Conservation (phyloP, 202 grass and related monocot species). For the Schoenoplectus tabernaemontani region DNA sequence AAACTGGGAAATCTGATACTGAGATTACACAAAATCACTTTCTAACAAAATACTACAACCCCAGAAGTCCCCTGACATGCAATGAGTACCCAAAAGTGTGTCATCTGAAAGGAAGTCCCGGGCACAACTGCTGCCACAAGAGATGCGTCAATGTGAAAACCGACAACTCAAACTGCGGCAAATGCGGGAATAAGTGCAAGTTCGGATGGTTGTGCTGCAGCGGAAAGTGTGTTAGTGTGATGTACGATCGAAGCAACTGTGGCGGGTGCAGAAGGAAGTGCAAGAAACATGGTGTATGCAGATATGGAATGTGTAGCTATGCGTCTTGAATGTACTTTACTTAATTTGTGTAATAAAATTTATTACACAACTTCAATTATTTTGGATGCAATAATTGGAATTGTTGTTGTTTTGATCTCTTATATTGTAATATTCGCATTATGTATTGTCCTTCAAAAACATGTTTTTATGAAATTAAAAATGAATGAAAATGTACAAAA, state of each 20-base stretch:
- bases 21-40: neutral
- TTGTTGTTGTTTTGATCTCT: neutral
- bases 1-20: neutral
- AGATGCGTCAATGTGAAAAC: conserved; percentile 32
- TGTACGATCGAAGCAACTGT: conserved; percentile 27
- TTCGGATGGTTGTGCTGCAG: conserved; percentile 31
- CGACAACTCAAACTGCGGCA: conserved; percentile 35
- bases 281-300: conserved; percentile 27
- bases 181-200: conserved; percentile 26
- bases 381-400: neutral
- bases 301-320: conserved; percentile 36
- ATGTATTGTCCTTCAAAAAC: neutral
- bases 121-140: conserved; percentile 33
- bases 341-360: too few species aligned
- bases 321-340: conserved; percentile 13
- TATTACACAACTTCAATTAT: neutral
- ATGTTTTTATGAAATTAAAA: neutral
- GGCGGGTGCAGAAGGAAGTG: conserved; percentile 30
- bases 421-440: neutral
- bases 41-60: neutral
- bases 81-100: conserved; percentile 25
- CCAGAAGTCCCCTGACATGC: conserved; percentile 20
- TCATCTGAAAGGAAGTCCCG: conserved; percentile 28
- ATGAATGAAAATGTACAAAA: neutral
- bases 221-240: conserved; percentile 24